These are phyloP conservation scores for Coemansia nantahalensis DNA, from an alignment of 192 early-diverging fungal genomes.

Conservation along the genomic window DNA sequence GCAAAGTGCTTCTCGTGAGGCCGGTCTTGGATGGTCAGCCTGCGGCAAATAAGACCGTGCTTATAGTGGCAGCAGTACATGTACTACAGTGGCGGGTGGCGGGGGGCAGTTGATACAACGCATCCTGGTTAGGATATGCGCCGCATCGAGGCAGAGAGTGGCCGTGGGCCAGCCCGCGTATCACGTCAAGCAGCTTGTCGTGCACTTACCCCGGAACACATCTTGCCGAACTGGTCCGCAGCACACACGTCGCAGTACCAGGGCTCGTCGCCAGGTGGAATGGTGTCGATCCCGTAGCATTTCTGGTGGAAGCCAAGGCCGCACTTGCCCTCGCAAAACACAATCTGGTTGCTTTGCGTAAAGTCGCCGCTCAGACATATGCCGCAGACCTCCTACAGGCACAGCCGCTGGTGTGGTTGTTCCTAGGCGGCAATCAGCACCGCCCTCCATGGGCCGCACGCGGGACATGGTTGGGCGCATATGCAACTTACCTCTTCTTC, in stretches of 20 bases:
- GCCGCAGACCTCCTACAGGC: slow-evolving; percentile 40
- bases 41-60: slow-evolving; percentile 35
- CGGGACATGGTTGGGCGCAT: no score
- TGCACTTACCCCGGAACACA: slow-evolving; percentile 26
- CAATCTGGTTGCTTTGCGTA: slow-evolving; percentile 32
- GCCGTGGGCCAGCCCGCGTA: no score
- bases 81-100: no score
- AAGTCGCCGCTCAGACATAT: slow-evolving; percentile 38
- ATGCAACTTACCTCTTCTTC: no score
- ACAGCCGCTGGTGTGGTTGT: no score
- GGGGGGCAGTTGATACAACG: no score
- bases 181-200: no score
- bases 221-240: slow-evolving; percentile 3
- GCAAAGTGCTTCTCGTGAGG: slow-evolving; percentile 27
- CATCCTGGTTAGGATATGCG: no score
- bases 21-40: slow-evolving; percentile 14
- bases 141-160: no score
- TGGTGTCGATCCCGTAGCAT: slow-evolving; percentile 38
- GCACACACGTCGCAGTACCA: slow-evolving; percentile 50
- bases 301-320: slow-evolving; percentile 29
- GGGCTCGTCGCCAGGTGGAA: slow-evolving; percentile 49
- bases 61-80: slow-evolving; percentile 52
- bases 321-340: slow-evolving; percentile 51
- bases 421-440: no score
- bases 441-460: no score